Base-by-base conservation (phyloP, 805 yeast species). In the Saccharomycopsis oosterbeekiorum region DNA sequence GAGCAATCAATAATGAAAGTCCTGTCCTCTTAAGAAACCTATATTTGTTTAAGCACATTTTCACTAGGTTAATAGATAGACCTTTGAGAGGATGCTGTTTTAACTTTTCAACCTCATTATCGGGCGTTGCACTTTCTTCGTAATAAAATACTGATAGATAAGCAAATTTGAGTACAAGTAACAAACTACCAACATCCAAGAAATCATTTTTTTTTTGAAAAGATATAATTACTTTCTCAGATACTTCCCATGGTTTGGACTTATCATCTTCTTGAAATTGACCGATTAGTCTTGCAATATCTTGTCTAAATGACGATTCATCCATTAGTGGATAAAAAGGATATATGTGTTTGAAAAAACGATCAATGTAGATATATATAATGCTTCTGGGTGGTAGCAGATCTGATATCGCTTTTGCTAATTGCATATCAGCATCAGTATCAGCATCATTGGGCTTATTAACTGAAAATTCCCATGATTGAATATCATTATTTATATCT, bases 241-340 rank as follows among this genome's bases (percentile, higher is more conserved):
- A 64, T n/a, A 21, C 21, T 8, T 42, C 58, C 50, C 50, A 40
- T 9, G 53, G 34, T 17, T 47, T 47, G 11, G 37, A 29, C 12
- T 36, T 26, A 36, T 53, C 56, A 0, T 29, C 40, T 29, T 11
- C 21, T 53, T 29, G 56, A 47, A 11, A 47, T 47, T 26, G 19
- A 1, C 14, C 41, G 29, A 60, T 26, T 10, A 81, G 67, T 19
- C 67, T 67, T 14, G 67, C 69, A 1, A 78, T 57, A 34, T 73
- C 78, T 1, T 57, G 58, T 9, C 66, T 64, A 54, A 74, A 74
- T 1, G 68, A 21, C 5, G 55, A 29, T 60, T 75, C 71, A 63
- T 81, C 84, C 37, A 81, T 26, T 57, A 72, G 76, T 2, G 84
- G 84, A 66, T 75, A 65, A 60, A 77, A 76, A 9, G 83, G 80